Evolutionary conservation across 2,329 filamentous ascomycete species (phyloP), one percentile per base, ranked within the genome.

Genomic region (Neodidymelliopsis sp.): DNA sequence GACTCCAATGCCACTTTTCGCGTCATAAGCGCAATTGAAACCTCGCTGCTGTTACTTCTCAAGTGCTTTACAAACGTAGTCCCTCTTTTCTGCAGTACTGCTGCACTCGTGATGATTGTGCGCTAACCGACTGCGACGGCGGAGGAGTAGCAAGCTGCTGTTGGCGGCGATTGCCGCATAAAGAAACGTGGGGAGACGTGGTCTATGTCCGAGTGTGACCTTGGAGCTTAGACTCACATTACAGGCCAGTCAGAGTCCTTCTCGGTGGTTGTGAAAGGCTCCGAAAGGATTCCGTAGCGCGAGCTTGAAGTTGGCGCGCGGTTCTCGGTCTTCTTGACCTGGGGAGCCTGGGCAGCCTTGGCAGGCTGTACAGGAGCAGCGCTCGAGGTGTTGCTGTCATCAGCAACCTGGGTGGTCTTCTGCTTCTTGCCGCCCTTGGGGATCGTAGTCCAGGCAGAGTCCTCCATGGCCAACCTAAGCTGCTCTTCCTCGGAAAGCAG

Each of bases 401-500:
- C 78, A 52, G 70, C 68, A 22, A 71, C 39, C 39, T 58, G 77
- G 38, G 77, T 75, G 15, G 74, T 73, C 67, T 79, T 79, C 68
- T 81, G 79, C 55, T 76, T 74, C 75, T 85, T 85, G 64, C 75
- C 74, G 28, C 70, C 72, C 57, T 75, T 82, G 23, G 80, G 75
- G 18, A 86, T 84, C 8, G 82, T 83, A 56, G 80, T 84, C 84
- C 84, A 87, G 41, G 80, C 79, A 46, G 79, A 79, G 34, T 83
- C 62, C 76, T 74, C 72, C 62, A 77, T 70, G 11, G 74, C 74
- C 50, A 81, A 72, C 34, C 79, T 78, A 64, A 85, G 71, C 68
- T 86, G 83, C 65, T 85, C 83, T 56, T 86, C 83, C 67, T 86
- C 84, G 3, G 81, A 81, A 12, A 80, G 81, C 28, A 83, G 71